Evolutionary conservation across 2,329 filamentous ascomycete genomes (phyloP), one percentile per base, ranked within the genome.

Genomic region (Calonectria pauciramosa): DNA sequence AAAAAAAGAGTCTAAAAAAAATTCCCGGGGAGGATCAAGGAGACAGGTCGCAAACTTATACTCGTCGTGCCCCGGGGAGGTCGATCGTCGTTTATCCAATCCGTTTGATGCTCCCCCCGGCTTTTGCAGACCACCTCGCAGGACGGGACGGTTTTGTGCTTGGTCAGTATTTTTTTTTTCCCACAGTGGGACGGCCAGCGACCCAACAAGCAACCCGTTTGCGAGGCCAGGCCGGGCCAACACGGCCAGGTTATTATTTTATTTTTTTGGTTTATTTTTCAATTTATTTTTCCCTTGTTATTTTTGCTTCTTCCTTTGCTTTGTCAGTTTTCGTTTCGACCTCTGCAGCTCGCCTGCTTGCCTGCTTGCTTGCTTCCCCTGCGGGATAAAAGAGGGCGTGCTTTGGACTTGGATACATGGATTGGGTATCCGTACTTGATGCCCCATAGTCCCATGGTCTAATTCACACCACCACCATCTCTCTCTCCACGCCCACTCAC

Each of bases 371-470:
- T 47, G 41, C 41, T 47, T 47, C 76, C 77, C 77, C 80, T 85
- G 83, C 83, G 81, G 83, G 82, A 83, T 81, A 83, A 82, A 84
- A 80, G 82, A 82, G 80, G 78, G 80, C 80, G 82, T 81, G 76
- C 71, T 74, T 76, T 76, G 64, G 63, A 49, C 60, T 59, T 65
- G 51, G 79, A 82, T 83, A 80, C 82, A 78, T 84, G 82, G 80
- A 85, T 85, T 85, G 84, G 84, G 84, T 85, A 86, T 82, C 83
- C 82, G 76, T 85, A 85, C 83, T 80, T 84, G 74, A 79, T 80
- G 82, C 80, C 82, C 83, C 83, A 85, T 85, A 81, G 77, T 73
- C 77, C 54, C 77, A 78, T 81, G 52, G 69, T 59, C 73, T 76
- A 78, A 76, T 78, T 72, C 75, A 67, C 77, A 80, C 75, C 77